phyloP scores from a whole-genome alignment of 2,329 filamentous ascomycete species.

The Trichophyton mentagrophytes region DNA sequence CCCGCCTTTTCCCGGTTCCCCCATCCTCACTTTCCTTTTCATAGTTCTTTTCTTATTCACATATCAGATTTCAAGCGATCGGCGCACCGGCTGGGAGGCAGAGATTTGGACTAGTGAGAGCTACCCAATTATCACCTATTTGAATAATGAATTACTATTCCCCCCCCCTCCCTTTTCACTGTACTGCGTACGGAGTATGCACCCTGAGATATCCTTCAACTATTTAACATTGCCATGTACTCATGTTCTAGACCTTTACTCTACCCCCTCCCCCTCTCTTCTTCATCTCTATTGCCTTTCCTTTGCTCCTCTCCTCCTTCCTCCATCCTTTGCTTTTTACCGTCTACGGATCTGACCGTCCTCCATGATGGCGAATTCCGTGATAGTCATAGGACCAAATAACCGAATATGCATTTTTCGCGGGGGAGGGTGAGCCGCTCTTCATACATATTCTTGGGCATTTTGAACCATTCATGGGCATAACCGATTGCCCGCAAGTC shows the following conservation, averaged over 20 bases:
- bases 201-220: background rate
- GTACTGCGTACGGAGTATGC: background rate
- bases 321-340: background rate
- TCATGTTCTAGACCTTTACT: background rate
- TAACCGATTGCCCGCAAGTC: no score
- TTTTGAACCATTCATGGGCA: background rate
- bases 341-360: background rate
- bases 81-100: background rate
- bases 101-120: background rate
- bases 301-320: background rate
- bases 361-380: background rate
- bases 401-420: background rate
- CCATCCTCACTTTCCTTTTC: background rate
- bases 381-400: background rate
- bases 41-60: background rate
- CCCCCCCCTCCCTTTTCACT: background rate
- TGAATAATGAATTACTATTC: background rate
- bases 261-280: background rate
- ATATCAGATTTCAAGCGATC: constrained; percentile 1
- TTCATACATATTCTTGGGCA: background rate
- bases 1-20: background rate
- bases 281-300: background rate
- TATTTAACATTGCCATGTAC: background rate
- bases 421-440: background rate
- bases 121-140: background rate